Evolutionary conservation across 2,329 filamentous ascomycete species (phyloP).

Genomic region (Ophiostoma ulmi): DNA sequence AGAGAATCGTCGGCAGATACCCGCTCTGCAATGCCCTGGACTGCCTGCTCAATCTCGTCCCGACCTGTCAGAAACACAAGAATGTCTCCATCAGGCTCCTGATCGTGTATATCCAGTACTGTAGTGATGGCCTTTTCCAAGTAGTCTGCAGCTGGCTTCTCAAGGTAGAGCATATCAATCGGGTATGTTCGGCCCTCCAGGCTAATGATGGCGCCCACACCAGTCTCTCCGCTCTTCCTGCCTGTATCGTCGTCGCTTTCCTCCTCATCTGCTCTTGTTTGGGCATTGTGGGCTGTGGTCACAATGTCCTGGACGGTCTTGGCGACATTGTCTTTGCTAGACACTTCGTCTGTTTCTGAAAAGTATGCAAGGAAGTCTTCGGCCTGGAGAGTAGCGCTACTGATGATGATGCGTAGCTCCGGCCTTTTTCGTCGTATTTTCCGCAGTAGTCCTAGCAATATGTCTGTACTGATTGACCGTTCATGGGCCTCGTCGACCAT

Average conservation of each 20-base stretch:
- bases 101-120: constrained; percentile 79
- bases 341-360: constrained; percentile 38
- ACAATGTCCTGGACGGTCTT: background rate
- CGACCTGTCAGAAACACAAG: constrained; percentile 87
- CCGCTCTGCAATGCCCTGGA: constrained; percentile 74
- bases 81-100: constrained; percentile 78
- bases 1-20: constrained; percentile 52
- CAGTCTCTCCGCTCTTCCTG: constrained; percentile 34
- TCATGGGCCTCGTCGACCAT: constrained; percentile 99
- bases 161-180: constrained; percentile 78
- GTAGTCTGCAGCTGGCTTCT: constrained; percentile 76
- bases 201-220: constrained; percentile 62
- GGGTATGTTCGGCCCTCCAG: constrained; percentile 84
- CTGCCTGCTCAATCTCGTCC: constrained; percentile 80
- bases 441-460: constrained; percentile 82
- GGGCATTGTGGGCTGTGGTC: background rate
- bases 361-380: constrained; percentile 83
- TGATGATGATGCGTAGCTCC: constrained; percentile 82
- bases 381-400: constrained; percentile 88
- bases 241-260: constrained; percentile 25
- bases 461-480: constrained; percentile 84
- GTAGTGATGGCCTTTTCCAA: constrained; percentile 76
- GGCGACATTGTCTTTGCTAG: constrained; percentile 26
- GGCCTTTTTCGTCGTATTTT: constrained; percentile 77
- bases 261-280: constrained; percentile 18